Evolutionary conservation across 1,139 yeast species (phyloP).

Genomic region (Martiniozyma asiatica): DNA sequence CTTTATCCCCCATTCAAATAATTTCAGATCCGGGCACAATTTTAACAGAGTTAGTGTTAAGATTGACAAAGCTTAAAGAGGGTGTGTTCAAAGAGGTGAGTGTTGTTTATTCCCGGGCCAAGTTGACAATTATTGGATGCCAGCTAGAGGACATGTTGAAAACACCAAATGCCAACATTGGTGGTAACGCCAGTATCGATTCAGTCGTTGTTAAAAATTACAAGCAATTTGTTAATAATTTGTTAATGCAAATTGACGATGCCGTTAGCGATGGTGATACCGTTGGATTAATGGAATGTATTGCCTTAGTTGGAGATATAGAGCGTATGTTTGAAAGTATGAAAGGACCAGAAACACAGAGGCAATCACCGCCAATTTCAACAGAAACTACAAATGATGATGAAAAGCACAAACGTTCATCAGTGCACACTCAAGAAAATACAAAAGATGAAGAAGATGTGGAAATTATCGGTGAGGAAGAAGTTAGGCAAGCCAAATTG

Average conservation of each 20-base stretch:
- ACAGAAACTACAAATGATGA: neutral
- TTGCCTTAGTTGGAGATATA: conserved; percentile 48
- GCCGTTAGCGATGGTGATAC: conserved; percentile 38
- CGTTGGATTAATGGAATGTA: conserved; percentile 42
- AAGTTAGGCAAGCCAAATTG: conserved; percentile 2
- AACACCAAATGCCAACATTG: neutral
- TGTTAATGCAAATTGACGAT: conserved; percentile 39
- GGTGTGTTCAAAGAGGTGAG: conserved; percentile 37
- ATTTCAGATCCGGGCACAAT: conserved; percentile 49
- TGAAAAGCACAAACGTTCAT: neutral
- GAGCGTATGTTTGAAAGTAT: conserved; percentile 46
- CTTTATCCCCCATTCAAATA: conserved; percentile 34
- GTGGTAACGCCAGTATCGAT: conserved; percentile 19
- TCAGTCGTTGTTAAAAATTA: conserved; percentile 24
- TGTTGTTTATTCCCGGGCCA: conserved; percentile 44
- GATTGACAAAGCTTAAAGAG: conserved; percentile 38
- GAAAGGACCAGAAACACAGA: conserved; percentile 14
- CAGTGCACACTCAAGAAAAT: too few species aligned
- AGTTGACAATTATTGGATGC: conserved; percentile 41
- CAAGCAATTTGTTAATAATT: conserved; percentile 37
- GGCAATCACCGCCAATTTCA: conserved; percentile 3
- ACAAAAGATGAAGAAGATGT: neutral
- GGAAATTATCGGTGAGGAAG: neutral
- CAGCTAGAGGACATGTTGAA: conserved; percentile 36
- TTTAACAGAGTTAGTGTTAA: conserved; percentile 36